phyloP scores from a whole-genome alignment of 495 filamentous ascomycete genomes.

The Lepidopterella palustris region DNA sequence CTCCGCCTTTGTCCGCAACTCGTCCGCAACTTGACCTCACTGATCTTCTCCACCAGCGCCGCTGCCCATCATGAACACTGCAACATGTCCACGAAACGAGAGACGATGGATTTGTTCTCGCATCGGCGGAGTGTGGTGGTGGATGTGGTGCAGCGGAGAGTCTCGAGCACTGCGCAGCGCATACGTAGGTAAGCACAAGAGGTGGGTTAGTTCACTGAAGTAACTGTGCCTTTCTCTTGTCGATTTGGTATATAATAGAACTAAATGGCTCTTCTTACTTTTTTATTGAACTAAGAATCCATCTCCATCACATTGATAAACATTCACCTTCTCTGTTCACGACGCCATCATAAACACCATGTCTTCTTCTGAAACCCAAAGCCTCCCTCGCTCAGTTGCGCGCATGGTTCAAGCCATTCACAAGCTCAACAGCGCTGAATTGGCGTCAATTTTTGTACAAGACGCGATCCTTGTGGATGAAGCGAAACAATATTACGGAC shows the following conservation, averaged over 20 bases:
- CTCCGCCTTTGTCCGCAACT: not conserved
- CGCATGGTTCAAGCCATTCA: slow-evolving; percentile 9
- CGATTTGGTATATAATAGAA: too few relatives aligned
- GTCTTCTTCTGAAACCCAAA: not conserved
- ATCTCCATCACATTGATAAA: not conserved
- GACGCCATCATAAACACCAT: not conserved
- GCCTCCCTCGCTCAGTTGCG: not conserved
- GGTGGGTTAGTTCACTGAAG: too few relatives aligned
- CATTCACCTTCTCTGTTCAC: not conserved
- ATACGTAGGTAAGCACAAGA: too few relatives aligned
- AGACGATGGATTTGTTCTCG: too few relatives aligned
- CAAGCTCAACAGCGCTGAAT: slow-evolving; percentile 8
- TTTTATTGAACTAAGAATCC: not conserved
- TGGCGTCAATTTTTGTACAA: not conserved
- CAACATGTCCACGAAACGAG: too few relatives aligned
- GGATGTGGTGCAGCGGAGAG: too few relatives aligned
- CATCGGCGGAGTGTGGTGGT: too few relatives aligned
- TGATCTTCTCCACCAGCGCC: too few relatives aligned
- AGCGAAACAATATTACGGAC: not conserved
- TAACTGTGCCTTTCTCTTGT: too few relatives aligned
- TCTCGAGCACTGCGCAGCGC: too few relatives aligned
- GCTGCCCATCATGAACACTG: too few relatives aligned
- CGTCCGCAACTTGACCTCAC: too few relatives aligned
- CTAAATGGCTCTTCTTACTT: not conserved
- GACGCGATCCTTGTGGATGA: slow-evolving; percentile 12